Evolutionary conservation across 2,329 filamentous ascomycete species (phyloP), one percentile per base, ranked within the genome.

Genomic region (Diaporthe sp.): DNA sequence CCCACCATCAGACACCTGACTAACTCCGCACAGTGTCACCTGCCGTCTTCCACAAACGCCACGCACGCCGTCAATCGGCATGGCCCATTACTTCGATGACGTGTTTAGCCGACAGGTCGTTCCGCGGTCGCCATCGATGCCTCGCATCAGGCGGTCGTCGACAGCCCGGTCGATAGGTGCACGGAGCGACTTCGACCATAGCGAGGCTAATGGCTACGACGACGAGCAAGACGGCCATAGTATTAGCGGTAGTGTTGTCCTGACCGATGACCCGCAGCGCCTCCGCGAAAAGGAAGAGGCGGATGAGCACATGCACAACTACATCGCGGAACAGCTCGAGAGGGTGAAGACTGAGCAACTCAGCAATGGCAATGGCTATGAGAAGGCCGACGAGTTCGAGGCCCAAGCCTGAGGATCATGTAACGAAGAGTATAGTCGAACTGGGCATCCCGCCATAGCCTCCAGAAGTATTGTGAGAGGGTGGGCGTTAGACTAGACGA

Each of bases 11-110:
- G 49, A 51, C 22, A 44, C 31, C 31, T 65, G 75, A 80, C 88
- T 92, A 84, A 91, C 83, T 58, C 70, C 34, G 74, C 3, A 74
- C 78, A 96, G 94, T 79, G 90, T 97, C 82, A 97, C 92, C 82
- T 98, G 96, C 83, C 94, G 96, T 80, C 92, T 98, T 19, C 96
- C 96, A 1, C 95, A 98, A 81, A 98, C 97, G 0, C 97, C 97
- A 19, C 94, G 95, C 68, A 97, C 95, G 4, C 96, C 96, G 2
- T 92, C 93, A 3, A 91, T 92, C 1, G 95, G 93, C 55, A 96
- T 97, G 85, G 90, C 94, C 10, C 96, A 98, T 83, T 98, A 98
- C 88, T 98, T 98, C 82, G 96, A 98, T 81, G 96, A 98, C 81
- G 91, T 95, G 76, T 94, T 98, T 83, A 89, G 89, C 72, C 90